Conservation (phyloP, 768 basidiomycete genomes). For the Tylopilus felleus region DNA sequence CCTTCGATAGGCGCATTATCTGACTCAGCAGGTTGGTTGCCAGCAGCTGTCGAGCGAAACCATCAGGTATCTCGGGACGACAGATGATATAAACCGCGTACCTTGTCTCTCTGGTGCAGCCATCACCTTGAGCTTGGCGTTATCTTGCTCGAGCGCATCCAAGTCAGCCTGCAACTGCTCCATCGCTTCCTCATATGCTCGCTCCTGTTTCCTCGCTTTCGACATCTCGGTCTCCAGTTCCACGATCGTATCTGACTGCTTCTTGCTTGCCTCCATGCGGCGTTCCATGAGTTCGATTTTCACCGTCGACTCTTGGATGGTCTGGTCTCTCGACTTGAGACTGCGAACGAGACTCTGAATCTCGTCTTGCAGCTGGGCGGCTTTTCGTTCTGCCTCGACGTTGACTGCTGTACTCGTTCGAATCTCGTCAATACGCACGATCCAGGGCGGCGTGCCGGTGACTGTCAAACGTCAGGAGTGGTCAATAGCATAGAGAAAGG, state of each 20-base stretch:
- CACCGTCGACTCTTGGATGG: conserved; percentile 80
- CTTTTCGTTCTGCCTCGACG: conserved; percentile 88
- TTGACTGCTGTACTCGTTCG: conserved; percentile 82
- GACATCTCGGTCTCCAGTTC: conserved; percentile 79
- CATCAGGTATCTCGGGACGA: neutral
- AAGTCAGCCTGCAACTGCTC: conserved; percentile 89
- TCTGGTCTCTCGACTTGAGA: conserved; percentile 86
- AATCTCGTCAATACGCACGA: conserved; percentile 75
- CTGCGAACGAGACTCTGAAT: conserved; percentile 82
- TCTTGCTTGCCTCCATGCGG: conserved; percentile 86
- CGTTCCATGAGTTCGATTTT: conserved; percentile 97
- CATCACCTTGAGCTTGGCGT: conserved; percentile 71
- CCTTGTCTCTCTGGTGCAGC: conserved; percentile 70
- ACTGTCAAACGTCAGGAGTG: conserved; percentile 39
- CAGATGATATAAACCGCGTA: conserved; percentile 29
- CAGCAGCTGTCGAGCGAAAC: conserved; percentile 35
- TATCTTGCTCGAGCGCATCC: conserved; percentile 84
- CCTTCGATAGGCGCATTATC: conserved; percentile 72
- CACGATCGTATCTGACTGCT: conserved; percentile 78
- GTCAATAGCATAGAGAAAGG: neutral
- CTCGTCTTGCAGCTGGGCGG: conserved; percentile 83
- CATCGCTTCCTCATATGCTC: conserved; percentile 89
- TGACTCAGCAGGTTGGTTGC: conserved; percentile 49
- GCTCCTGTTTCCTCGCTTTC: conserved; percentile 84
- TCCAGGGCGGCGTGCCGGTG: conserved; percentile 80